Evolutionary conservation across 1,284 basidiomycete genomes (phyloP).

Genomic region (Mixia osmundae): DNA sequence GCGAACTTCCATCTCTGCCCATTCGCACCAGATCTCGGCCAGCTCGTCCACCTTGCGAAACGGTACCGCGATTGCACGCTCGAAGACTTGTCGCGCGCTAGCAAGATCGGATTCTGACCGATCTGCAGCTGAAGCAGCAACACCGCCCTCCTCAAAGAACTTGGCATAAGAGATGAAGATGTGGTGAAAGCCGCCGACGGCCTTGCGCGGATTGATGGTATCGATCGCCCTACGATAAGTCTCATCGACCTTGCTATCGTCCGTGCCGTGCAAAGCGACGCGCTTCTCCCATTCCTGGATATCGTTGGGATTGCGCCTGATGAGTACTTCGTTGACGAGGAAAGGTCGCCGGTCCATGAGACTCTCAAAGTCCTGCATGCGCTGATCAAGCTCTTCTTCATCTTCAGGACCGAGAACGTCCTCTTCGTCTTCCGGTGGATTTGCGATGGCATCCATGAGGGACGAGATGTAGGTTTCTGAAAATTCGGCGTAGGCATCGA

Average conservation of each 20-base stretch:
- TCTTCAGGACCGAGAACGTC: constrained; percentile 45
- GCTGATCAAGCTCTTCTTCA: constrained; percentile 60
- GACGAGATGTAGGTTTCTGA: constrained; percentile 74
- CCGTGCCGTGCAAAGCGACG: constrained; percentile 72
- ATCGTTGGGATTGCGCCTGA: constrained; percentile 87
- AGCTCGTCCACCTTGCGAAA: constrained; percentile 93
- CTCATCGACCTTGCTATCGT: constrained; percentile 52
- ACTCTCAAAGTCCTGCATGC: constrained; percentile 83
- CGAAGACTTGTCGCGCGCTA: constrained; percentile 71
- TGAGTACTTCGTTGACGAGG: constrained; percentile 81
- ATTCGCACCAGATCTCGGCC: constrained; percentile 96
- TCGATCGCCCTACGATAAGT: constrained; percentile 78
- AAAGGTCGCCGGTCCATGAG: constrained; percentile 90
- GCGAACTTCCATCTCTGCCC: constrained; percentile 93
- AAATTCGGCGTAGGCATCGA: constrained; percentile 90
- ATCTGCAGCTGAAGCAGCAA: constrained; percentile 22
- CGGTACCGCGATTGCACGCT: constrained; percentile 72
- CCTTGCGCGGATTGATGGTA: constrained; percentile 69
- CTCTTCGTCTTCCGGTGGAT: constrained; percentile 46
- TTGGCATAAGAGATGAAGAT: constrained; percentile 89
- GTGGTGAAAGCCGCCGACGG: constrained; percentile 72
- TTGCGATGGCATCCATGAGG: constrained; percentile 62
- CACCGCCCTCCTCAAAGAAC: constrained; percentile 89
- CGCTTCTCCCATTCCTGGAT: constrained; percentile 99
- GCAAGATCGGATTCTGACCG: constrained; percentile 53